Evolutionary conservation across 257 asterid genomes (phyloP), one percentile per base, ranked within the genome.

Genomic region (Nicotiana obtusifolia): DNA sequence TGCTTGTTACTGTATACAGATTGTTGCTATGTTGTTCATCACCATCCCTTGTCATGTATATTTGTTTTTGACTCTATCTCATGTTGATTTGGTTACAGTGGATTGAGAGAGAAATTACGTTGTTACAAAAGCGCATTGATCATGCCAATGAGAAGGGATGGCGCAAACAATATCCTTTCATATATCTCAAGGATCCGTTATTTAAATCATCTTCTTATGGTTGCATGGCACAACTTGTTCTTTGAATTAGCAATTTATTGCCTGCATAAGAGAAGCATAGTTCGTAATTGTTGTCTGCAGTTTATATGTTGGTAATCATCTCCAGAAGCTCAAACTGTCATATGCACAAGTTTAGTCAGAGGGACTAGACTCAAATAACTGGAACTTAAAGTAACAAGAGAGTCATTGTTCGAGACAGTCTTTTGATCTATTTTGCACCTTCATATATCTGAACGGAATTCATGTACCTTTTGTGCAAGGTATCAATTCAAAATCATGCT

Each of bases 141-240:
- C 99, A 89, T 82, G 97, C 97, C 84, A 93, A 90, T 84, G 98
- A 93, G 81, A 95, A 93, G 83, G 99, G 98, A 81, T 86, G 98
- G 94, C 94, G 94, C 54, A 92, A 82, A 90, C 94, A 93, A 95
- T 95, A 95, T 95, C 99, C 99, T 93, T 95, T 86, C 54, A 68
- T 81, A 79, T 85, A 73, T 83, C 81, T 83, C 49, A 64, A 10
- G 76, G 79, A 31, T 73, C 24, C 49, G 62, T 37, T 73, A 49
- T 73, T 73, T 14, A 49, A 47, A 73, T 19, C 79, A 47, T 10
- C 79, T 81, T 60, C 79, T 30, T 16, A 52, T 44, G 37, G 59
- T 68, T 76, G 31, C 80, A 35, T 47, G 64, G 35, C 52, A 41
- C 22, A n/a, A 37, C 62, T 53, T 82, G 81, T 19, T 52, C 71